A percentile compares a stretch with the other conserved stretches of the same genome.
Conservation (phyloP, 768 basidiomycete species). For the Macrolepiota fuliginosa region DNA sequence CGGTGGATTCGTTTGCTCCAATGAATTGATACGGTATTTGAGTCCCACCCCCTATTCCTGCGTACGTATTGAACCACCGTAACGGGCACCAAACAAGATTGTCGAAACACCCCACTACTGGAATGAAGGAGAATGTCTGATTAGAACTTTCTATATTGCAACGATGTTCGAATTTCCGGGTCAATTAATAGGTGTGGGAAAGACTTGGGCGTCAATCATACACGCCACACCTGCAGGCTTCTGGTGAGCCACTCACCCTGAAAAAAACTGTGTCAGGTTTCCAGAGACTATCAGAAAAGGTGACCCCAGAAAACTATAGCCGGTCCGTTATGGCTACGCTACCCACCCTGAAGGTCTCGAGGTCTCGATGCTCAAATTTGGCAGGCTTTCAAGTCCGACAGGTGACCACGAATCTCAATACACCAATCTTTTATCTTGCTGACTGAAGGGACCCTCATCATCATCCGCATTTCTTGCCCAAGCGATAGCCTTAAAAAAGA, state of each 20-base stretch:
- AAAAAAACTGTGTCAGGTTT: not conserved
- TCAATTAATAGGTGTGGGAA: not conserved
- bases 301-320: not conserved
- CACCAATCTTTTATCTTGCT: slow-evolving; percentile 24
- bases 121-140: not conserved
- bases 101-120: not conserved
- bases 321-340: not conserved
- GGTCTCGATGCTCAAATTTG: not conserved
- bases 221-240: not conserved
- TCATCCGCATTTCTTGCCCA: not conserved
- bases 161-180: not conserved
- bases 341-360: not conserved
- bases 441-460: slow-evolving; percentile 24
- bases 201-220: not conserved
- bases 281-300: too few relatives aligned
- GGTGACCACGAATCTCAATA: not conserved
- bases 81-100: not conserved
- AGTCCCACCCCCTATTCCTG: not conserved
- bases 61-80: too few relatives aligned
- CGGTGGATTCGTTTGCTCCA: not conserved
- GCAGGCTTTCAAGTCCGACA: not conserved
- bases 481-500: not conserved
- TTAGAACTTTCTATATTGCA: not conserved
- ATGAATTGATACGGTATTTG: not conserved
- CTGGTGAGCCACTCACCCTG: not conserved